phyloP scores from a whole-genome alignment of 148 eudicot genomes.

The Cornus suecica region DNA sequence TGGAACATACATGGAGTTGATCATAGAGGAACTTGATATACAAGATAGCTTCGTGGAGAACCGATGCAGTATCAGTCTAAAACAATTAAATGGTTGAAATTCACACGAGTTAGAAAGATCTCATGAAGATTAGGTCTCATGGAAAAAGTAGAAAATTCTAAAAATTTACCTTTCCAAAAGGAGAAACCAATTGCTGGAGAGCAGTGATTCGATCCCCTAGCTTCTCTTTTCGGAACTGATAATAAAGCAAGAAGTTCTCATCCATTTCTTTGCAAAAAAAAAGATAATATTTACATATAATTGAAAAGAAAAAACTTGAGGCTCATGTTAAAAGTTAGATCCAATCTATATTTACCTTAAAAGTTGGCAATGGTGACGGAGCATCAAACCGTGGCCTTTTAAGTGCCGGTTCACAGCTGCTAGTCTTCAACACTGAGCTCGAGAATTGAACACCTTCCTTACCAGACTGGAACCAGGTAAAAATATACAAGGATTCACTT shows the following conservation, averaged over 20 bases:
- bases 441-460: constrained; percentile 27
- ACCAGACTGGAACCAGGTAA: constrained; percentile 15
- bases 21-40: constrained; percentile 93
- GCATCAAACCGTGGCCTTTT: constrained; percentile 67
- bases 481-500: background rate
- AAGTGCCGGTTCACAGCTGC: constrained; percentile 33
- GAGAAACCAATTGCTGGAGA: constrained; percentile 88
- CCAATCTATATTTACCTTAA: constrained; percentile 50
- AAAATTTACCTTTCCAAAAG: constrained; percentile 75
- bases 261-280: constrained; percentile 14
- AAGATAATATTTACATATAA: background rate
- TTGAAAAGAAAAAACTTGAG: background rate
- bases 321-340: background rate
- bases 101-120: background rate
- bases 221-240: constrained; percentile 88
- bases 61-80: constrained; percentile 97
- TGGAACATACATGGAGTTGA: constrained; percentile 71
- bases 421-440: constrained; percentile 27
- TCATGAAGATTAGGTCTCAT: background rate
- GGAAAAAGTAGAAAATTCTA: constrained; percentile 9
- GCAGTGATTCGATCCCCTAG: constrained; percentile 91
- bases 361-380: constrained; percentile 77
- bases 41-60: constrained; percentile 92
- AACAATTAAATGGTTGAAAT: constrained; percentile 5
- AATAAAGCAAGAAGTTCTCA: constrained; percentile 4